A percentile compares a stretch with the other conserved stretches of the same genome.
Evolutionary conservation across 2,329 filamentous ascomycete species (phyloP).

Genomic region (Cadophora sp.): DNA sequence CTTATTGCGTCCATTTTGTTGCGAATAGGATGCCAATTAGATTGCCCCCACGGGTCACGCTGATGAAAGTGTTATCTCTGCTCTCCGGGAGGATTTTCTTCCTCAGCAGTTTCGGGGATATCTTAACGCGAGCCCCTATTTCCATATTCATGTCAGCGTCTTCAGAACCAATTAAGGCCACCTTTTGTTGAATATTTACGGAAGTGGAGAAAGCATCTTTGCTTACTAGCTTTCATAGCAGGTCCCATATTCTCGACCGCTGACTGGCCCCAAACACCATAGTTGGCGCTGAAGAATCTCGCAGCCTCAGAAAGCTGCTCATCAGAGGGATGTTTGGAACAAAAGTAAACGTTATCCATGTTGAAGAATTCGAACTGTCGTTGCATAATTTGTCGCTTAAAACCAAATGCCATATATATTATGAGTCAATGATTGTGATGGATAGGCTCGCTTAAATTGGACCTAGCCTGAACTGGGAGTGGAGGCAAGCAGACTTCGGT

Average conservation of each 20-base stretch:
- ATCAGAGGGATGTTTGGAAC: conserved; percentile 15
- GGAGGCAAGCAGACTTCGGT: background rate
- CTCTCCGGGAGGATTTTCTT: conserved; percentile 11
- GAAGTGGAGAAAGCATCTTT: background rate
- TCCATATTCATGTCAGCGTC: background rate
- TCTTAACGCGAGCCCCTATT: conserved; percentile 20
- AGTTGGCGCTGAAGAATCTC: conserved; percentile 27
- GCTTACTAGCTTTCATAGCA: conserved; percentile 19
- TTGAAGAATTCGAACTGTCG: background rate
- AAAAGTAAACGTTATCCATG: background rate
- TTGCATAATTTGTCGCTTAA: background rate
- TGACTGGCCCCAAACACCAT: conserved; percentile 28
- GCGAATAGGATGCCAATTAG: conserved; percentile 19
- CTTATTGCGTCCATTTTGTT: conserved; percentile 11
- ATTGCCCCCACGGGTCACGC: background rate
- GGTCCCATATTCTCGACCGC: conserved; percentile 22
- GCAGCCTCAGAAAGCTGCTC: conserved; percentile 25
- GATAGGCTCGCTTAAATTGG: background rate
- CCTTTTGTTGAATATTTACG: background rate
- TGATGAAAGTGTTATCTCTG: background rate
- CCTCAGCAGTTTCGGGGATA: conserved; percentile 16
- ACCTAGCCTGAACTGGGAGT: background rate
- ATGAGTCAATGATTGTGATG: background rate
- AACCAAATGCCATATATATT: background rate
- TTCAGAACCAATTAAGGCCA: too few relatives aligned